Percentiles rank a stretch among this genome's conserved stretches.
Conservation (phyloP, 1,284 basidiomycete genomes). For the Apiotrichum gamsii region DNA sequence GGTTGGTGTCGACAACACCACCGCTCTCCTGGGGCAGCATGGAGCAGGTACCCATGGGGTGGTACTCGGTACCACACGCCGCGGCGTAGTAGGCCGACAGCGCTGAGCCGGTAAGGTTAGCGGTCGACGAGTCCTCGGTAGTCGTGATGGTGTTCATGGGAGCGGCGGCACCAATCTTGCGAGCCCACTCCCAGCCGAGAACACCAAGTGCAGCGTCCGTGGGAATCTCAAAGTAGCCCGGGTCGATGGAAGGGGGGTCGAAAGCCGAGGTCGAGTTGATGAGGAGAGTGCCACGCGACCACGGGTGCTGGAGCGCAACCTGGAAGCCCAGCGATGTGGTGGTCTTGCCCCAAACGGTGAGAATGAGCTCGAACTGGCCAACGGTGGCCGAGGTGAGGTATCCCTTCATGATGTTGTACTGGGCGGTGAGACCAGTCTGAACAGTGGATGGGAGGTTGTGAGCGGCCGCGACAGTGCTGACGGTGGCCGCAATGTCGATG, state of each 20-base stretch:
- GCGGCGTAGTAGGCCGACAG: conserved; percentile 36
- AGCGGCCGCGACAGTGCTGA: conserved; percentile 55
- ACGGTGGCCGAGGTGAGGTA: conserved; percentile 26
- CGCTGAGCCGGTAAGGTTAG: conserved; percentile 25
- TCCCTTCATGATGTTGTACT: conserved; percentile 35
- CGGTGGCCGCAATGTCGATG: conserved; percentile 51
- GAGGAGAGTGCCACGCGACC: conserved; percentile 47
- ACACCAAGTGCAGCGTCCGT: conserved; percentile 41
- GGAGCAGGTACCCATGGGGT: conserved; percentile 58
- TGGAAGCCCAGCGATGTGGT: conserved; percentile 39
- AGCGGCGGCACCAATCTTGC: conserved; percentile 27
- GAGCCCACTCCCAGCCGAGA: conserved; percentile 33
- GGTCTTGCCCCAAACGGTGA: conserved; percentile 38
- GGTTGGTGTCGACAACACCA: conserved; percentile 60
- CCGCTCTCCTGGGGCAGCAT: conserved; percentile 60
- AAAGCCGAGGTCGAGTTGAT: conserved; percentile 57
- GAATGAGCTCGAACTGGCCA: conserved; percentile 45
- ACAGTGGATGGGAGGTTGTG: conserved; percentile 34
- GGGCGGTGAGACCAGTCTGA: conserved; percentile 32
- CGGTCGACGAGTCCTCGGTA: conserved; percentile 26
- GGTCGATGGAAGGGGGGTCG: conserved; percentile 57
- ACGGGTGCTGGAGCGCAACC: conserved; percentile 46
- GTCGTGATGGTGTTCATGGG: conserved; percentile 31
- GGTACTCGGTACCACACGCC: conserved; percentile 49
- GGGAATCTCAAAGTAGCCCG: conserved; percentile 53